Evolutionary conservation across 2,329 filamentous ascomycete genomes (phyloP), one percentile per base, ranked within the genome.

Genomic region (Trichoderma gracile): DNA sequence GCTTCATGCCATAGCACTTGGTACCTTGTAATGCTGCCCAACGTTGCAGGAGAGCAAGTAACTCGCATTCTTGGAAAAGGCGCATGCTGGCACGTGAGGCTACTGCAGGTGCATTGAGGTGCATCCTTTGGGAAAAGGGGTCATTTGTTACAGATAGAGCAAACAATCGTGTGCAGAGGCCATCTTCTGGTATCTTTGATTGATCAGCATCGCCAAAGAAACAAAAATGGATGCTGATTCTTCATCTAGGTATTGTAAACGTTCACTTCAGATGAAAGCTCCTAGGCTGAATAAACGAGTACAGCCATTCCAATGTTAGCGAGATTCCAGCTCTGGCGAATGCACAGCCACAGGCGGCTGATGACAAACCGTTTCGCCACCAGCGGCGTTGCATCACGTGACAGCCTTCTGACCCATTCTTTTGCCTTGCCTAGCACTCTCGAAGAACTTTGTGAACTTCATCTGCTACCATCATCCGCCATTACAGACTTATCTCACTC

Each of bases 351-450:
- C 27, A 17, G n/a, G 38, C 62, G 47, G 40, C 40, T n/a, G 55
- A 59, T 54, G 62, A 52, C 56, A 55, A 55, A 46, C 50, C 27
- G 2, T 17, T 61, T 62, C 59, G 64, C 64, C 64, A 62, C 42
- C 64, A 58, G 27, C 47, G 17, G 46, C 9, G 9, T 1, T 12
- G 14, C 8, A 19, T 74, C 73, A 74, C 73, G 73, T 74, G 73
- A 74, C 49, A 14, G 0, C 12, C 2, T 8, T 25, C 40, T 49
- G 70, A 71, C 71, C 73, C 71, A 74, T 72, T 71, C 71, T 71
- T 71, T 68, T 67, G 64, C 63, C 68, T 69, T 68, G 38, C 67
- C 68, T 71, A 63, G 40, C 40, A 47, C 21, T 27, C 50, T 25
- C 25, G 64, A 65, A 63, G 58, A 65, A 63, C 64, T 73, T 72